Evolutionary conservation across 1,284 basidiomycete species (phyloP), one percentile per base, ranked within the genome.

Genomic region (Cryptococcus sp.): DNA sequence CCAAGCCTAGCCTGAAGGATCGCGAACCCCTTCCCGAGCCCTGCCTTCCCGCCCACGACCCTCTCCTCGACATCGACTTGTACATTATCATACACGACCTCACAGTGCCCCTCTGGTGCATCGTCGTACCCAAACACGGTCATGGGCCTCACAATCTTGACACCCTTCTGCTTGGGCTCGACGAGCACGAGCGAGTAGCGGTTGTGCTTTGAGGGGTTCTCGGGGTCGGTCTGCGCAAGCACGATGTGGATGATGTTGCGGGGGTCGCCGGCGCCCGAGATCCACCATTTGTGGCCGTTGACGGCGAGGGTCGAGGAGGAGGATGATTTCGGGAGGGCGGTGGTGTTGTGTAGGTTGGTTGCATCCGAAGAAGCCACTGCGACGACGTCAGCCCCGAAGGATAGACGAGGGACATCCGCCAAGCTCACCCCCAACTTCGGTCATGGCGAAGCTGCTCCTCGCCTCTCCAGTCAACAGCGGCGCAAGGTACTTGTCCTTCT

Each of bases 281-380:
- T 98, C 88, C 90, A 98, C 94, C 95, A 98, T 83, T 98, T 98
- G 79, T 95, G 92, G 1, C 95, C 95, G 69, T 90, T 94, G 67
- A 98, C 87, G 61, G 96, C 86, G 64, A 98, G 90, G 63, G 93
- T 87, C 7, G 46, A 35, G 36, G 35, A 38, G 35, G 59, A 50
- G 68, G 92, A 80, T 46, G 91, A 91, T 73, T 94, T 88, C 62
- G 57, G 56, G 15, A 85, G 83, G 46, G 84, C 83, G 58, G 95
- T 92, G 35, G 89, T 91, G 15, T 91, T 95, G 57, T 84, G 84
- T 65, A 98, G 93, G 77, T 98, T 98, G 55, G 88, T 96, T 4
- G 95, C 95, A 76, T 97, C 93, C 15, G 93, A 96, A 3, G 92
- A 95, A 33, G 93, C 87, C 59, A 96, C 91, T 92, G 7, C 4